These are phyloP conservation scores for Kluyveromyces sp. DNA, from an alignment of 1,139 yeast genomes.

Conservation along the genomic window DNA sequence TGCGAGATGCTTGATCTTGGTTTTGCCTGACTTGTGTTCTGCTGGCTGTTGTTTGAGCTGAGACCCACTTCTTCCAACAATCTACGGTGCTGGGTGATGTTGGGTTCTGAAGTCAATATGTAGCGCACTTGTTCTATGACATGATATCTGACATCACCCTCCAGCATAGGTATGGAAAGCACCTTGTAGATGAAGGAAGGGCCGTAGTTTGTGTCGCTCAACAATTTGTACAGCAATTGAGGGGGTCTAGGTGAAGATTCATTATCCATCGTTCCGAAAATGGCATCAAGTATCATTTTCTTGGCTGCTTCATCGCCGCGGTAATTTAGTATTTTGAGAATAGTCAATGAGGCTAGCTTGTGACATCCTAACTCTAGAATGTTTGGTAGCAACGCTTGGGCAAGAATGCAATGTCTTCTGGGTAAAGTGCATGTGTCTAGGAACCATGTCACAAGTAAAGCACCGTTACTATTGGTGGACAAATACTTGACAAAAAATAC, in stretches of 20 bases:
- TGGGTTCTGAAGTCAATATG: slow-evolving; percentile 52
- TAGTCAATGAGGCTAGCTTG: slow-evolving; percentile 77
- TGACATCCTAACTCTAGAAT: slow-evolving; percentile 68
- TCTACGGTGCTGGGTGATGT: slow-evolving; percentile 71
- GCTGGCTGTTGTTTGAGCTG: slow-evolving; percentile 18
- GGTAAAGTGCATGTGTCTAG: slow-evolving; percentile 74
- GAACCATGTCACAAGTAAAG: slow-evolving; percentile 87
- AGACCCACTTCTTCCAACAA: slow-evolving; percentile 86
- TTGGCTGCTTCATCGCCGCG: slow-evolving; percentile 61
- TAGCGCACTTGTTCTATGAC: slow-evolving; percentile 55
- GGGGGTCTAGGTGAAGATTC: slow-evolving; percentile 29
- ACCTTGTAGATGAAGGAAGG: slow-evolving; percentile 80
- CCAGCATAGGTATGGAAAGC: slow-evolving; percentile 57
- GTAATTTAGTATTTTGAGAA: slow-evolving; percentile 69
- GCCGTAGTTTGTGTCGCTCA: slow-evolving; percentile 63
- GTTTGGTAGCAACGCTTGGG: slow-evolving; percentile 55
- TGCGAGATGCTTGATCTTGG: slow-evolving; percentile 27
- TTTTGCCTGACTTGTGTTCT: slow-evolving; percentile 18
- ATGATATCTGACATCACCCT: slow-evolving; percentile 49
- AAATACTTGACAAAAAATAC: slow-evolving; percentile 73
- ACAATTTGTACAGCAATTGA: slow-evolving; percentile 41
- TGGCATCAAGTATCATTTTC: slow-evolving; percentile 50
- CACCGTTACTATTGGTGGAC: slow-evolving; percentile 81
- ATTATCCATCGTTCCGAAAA: slow-evolving; percentile 46
- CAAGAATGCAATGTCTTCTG: slow-evolving; percentile 49